Evolutionary conservation across 2,329 filamentous ascomycete genomes (phyloP), one percentile per base, ranked within the genome.

Genomic region (Fonsecaea nubica): DNA sequence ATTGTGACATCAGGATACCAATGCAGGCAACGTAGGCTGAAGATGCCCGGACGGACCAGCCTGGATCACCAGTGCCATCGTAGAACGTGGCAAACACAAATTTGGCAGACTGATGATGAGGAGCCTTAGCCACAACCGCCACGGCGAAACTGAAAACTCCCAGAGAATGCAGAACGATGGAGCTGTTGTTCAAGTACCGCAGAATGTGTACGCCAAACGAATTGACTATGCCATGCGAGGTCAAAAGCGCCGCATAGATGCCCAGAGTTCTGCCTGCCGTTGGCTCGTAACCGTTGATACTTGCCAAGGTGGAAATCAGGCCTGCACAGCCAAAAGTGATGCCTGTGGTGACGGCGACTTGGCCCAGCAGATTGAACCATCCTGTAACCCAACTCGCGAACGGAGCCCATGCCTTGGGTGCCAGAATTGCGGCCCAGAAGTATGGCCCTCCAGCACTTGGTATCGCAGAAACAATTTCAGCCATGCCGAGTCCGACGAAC

Each of bases 391-490:
- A 84, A 25, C 77, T 77, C 48, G 77, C 78, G 73, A 82, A 83
- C 2, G 81, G 80, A 1, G 80, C 80, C 63, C 78, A 75, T 62
- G 77, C 74, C 5, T 79, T 76, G 0, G 85, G 85, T 2, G 86
- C 84, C 36, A 88, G 79, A 69, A 87, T 81, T 1, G 85, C 85
- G 0, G 85, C 80, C 86, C 86, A 88, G 74, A 86, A 87, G 72
- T 88, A 88, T 1, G 85, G 85, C 0, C 86, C 86, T 45, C 85
- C 86, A 54, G 80, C 82, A 1, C 85, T 87, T 0, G 86, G 86
- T 66, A 87, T 85, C 0, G 86, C 85, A 5, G 83, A 85, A 6
- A 86, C 84, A 71, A 87, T 85, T 73, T 87, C 85, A 18, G 84
- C 85, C 84, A 87, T 87, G 58, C 83, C 81, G 6, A 82, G 76